Percentiles rank a stretch among this genome's conserved stretches.
phyloP scores from a whole-genome alignment of 305 asterid species.

The Fraxinus sp. region DNA sequence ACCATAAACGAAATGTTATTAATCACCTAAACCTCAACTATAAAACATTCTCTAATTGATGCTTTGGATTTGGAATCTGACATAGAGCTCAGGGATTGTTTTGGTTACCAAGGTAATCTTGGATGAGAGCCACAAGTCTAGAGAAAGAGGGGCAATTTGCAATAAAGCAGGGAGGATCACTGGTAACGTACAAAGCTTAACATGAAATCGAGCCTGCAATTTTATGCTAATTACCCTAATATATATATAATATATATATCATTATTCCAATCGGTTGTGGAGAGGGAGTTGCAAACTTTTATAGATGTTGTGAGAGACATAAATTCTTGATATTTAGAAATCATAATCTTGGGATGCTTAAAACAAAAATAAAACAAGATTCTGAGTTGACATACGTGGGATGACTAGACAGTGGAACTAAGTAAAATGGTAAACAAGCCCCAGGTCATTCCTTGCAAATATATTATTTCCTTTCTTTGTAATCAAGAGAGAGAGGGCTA shows the following conservation, averaged over 20 bases:
- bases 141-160: background rate
- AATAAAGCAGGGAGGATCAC: background rate
- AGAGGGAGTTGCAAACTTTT: background rate
- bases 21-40: background rate
- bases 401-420: background rate
- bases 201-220: background rate
- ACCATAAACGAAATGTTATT: background rate
- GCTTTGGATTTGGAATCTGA: background rate
- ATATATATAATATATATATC: background rate
- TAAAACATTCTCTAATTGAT: background rate
- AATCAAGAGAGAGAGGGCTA: background rate
- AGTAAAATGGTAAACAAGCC: background rate
- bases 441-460: background rate
- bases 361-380: background rate
- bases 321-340: background rate
- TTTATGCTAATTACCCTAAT: background rate
- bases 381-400: background rate
- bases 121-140: background rate
- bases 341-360: background rate
- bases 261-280: background rate
- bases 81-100: background rate
- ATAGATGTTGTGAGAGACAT: background rate
- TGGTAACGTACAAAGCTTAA: background rate
- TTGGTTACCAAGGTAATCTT: background rate
- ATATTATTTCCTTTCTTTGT: background rate